Evolutionary conservation across 2,329 filamentous ascomycete genomes (phyloP), one percentile per base, ranked within the genome.

Genomic region (Apiospora hydei): DNA sequence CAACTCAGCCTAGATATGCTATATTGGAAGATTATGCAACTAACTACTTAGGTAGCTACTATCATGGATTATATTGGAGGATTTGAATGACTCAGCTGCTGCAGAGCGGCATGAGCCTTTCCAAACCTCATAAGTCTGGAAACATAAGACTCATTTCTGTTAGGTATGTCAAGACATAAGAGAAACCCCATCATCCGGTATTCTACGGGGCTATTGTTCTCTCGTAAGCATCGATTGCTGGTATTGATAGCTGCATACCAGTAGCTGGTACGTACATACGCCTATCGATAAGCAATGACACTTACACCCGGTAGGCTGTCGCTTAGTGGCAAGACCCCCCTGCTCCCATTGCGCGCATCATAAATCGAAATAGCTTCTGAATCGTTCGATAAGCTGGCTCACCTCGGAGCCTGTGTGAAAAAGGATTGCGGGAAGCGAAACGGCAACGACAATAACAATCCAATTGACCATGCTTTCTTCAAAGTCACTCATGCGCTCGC

Each of bases 401-500:
- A 64, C 57, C 34, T 64, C 57, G 30, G 10, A 41, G 57, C 34
- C 34, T 38, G 34, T 64, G 10, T 13, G n/a, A 41, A 4, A 4
- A 41, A 11, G 0, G 21, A n/a, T 61, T 38, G 30, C 49, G 21
- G 3, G 26, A n/a, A 41, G 13, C 10, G 44, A 46, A 46, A 41
- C 4, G 21, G 41, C 18, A 21, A 41, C 3, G 57, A 3, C 8
- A 41, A 41, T 34, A 41, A n/a, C 16, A n/a, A 6, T 13, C 10
- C 18, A n/a, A 64, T n/a, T 8, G 34, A n/a, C 4, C 30, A 69
- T 69, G 68, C 11, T 43, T 4, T 53, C 47, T 26, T 69, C 70
- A 6, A 64, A 34, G 30, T 46, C 41, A 24, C 44, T 71, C 5
- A 41, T 67, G 72, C 75, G 75, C 72, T 53, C 75, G 21, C 70